Percentiles rank a stretch among this genome's conserved stretches.
Conservation (phyloP, 371 early-diverging fungal genomes). For the Lichtheimia ramosa region DNA sequence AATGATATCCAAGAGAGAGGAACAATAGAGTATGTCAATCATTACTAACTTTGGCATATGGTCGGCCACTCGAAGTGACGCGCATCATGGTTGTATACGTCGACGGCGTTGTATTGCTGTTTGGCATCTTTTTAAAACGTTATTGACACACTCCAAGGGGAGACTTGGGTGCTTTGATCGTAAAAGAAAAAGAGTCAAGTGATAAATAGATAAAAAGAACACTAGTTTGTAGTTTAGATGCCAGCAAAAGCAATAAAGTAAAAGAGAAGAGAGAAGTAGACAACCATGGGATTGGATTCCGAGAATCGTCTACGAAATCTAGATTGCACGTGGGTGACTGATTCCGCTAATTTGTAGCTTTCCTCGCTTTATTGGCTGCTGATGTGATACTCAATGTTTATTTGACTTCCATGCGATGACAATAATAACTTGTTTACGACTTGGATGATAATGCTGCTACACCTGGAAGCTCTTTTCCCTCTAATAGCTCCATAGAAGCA, state of each 20-base stretch:
- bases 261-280: not conserved
- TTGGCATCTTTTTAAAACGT: conserved; percentile 8
- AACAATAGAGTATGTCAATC: not conserved
- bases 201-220: not conserved
- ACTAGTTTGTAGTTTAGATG: not conserved
- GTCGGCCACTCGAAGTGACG: conserved; percentile 39
- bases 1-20: not conserved
- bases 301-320: not conserved
- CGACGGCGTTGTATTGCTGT: conserved; percentile 4
- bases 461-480: conserved; percentile 89
- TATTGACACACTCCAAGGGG: no score
- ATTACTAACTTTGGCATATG: conserved; percentile 28
- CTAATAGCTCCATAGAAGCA: conserved; percentile 93
- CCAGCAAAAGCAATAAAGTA: conserved; percentile 1
- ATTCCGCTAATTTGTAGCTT: no score
- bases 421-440: not conserved
- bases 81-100: conserved; percentile 32
- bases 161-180: no score
- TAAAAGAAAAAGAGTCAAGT: not conserved
- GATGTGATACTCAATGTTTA: conserved; percentile 1
- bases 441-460: conserved; percentile 77
- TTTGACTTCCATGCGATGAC: not conserved
- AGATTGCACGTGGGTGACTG: no score
- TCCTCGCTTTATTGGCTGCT: no score
- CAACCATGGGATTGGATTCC: conserved; percentile 1